phyloP scores from a whole-genome alignment of 108 stramenopile genomes.

The Schizochytrium sp. region DNA sequence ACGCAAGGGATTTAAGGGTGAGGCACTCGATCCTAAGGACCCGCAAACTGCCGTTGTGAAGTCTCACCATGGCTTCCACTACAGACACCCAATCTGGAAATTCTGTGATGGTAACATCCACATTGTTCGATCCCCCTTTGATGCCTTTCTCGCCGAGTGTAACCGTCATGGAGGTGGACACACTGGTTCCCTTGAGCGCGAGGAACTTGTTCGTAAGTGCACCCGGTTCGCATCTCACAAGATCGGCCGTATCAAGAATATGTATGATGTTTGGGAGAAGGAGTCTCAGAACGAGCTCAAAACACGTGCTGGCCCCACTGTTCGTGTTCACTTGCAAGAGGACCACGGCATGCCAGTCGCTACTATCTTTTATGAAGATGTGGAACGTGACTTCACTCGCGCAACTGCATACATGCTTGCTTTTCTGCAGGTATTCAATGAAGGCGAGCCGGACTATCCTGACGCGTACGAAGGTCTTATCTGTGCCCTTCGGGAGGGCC shows the following conservation, averaged over 20 bases:
- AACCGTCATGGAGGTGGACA: constrained; percentile 44
- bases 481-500: background rate
- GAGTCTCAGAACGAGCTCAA: background rate
- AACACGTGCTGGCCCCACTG: background rate
- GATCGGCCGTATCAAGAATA: background rate
- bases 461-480: background rate
- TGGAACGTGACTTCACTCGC: constrained; percentile 31
- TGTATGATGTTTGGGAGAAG: constrained; percentile 41
- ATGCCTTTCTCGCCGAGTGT: constrained; percentile 28
- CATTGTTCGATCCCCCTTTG: constrained; percentile 55
- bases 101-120: constrained; percentile 38
- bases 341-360: constrained; percentile 23
- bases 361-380: constrained; percentile 41
- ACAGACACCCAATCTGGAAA: constrained; percentile 3
- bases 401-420: constrained; percentile 20
- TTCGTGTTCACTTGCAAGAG: constrained; percentile 4
- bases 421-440: background rate
- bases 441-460: background rate
- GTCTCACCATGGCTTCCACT: constrained; percentile 38
- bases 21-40: constrained; percentile 9
- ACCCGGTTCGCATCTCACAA: constrained; percentile 20
- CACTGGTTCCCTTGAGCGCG: background rate
- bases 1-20: background rate
- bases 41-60: constrained; percentile 6
- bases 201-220: background rate